Percentiles rank a stretch among this genome's conserved stretches.
These are phyloP conservation scores for Stemphylium beticola DNA, from an alignment of 2,329 filamentous ascomycete genomes.

Conservation along the genomic window DNA sequence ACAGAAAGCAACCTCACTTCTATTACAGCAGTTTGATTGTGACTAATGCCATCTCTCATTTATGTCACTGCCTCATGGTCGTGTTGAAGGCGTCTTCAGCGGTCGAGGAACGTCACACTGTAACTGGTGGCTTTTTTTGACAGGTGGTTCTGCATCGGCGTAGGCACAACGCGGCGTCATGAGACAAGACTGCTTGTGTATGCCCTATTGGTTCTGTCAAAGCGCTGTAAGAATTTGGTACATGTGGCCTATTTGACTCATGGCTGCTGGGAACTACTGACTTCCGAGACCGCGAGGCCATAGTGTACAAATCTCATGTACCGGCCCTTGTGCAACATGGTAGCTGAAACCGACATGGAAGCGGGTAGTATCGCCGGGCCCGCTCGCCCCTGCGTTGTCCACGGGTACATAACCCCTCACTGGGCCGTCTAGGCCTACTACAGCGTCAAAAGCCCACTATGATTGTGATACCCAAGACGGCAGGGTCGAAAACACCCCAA, in stretches of 20 bases:
- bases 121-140: slow-evolving; percentile 8
- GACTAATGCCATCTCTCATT: background rate
- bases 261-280: background rate
- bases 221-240: background rate
- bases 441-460: slow-evolving; percentile 6
- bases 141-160: background rate
- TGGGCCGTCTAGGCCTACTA: background rate
- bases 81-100: background rate
- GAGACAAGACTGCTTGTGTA: background rate
- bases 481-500: slow-evolving; percentile 1
- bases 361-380: background rate
- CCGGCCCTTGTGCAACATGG: background rate
- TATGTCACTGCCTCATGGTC: background rate
- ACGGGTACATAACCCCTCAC: background rate
- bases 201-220: background rate
- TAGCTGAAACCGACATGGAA: background rate
- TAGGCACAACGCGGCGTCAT: background rate
- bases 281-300: background rate
- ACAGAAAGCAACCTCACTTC: background rate
- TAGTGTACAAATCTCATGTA: background rate
- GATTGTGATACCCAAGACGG: slow-evolving; percentile 1
- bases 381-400: background rate
- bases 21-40: background rate
- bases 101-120: slow-evolving; percentile 11
- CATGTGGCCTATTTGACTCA: background rate